Evolutionary conservation across 2,329 filamentous ascomycete species (phyloP).

Genomic region (Geoglossum cookeanum): DNA sequence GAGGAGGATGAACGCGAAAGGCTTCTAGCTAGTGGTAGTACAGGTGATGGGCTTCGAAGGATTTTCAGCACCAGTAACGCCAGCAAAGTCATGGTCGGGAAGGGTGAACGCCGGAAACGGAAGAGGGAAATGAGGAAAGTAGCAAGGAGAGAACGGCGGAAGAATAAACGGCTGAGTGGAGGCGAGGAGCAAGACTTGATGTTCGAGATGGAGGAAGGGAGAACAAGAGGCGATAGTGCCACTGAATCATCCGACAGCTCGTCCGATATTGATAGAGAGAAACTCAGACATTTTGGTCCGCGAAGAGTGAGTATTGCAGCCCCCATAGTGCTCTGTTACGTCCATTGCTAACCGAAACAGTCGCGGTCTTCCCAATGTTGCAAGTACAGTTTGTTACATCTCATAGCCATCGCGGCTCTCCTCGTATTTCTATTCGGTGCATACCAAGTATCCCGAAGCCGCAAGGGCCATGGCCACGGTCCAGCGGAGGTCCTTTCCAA

Average conservation of each 20-base stretch:
- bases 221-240: conserved; percentile 45
- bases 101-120: conserved; percentile 29
- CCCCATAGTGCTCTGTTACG: neutral
- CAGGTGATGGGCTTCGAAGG: conserved; percentile 21
- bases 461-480: neutral
- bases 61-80: conserved; percentile 17
- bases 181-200: conserved; percentile 32
- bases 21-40: conserved; percentile 34
- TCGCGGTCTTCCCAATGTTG: neutral
- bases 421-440: conserved; percentile 34
- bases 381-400: conserved; percentile 9
- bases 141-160: conserved; percentile 14
- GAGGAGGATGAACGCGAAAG: conserved; percentile 56
- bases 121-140: conserved; percentile 25
- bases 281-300: conserved; percentile 2
- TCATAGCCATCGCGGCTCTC: conserved; percentile 32
- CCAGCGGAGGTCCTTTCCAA: conserved; percentile 35
- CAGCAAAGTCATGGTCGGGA: conserved; percentile 30
- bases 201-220: conserved; percentile 80
- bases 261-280: conserved; percentile 18
- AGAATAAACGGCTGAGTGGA: conserved; percentile 25
- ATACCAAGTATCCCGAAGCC: conserved; percentile 31
- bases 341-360: neutral
- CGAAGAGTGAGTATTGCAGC: neutral
- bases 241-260: conserved; percentile 39